phyloP scores from a whole-genome alignment of 495 filamentous ascomycete genomes.

The Peziza echinospora region DNA sequence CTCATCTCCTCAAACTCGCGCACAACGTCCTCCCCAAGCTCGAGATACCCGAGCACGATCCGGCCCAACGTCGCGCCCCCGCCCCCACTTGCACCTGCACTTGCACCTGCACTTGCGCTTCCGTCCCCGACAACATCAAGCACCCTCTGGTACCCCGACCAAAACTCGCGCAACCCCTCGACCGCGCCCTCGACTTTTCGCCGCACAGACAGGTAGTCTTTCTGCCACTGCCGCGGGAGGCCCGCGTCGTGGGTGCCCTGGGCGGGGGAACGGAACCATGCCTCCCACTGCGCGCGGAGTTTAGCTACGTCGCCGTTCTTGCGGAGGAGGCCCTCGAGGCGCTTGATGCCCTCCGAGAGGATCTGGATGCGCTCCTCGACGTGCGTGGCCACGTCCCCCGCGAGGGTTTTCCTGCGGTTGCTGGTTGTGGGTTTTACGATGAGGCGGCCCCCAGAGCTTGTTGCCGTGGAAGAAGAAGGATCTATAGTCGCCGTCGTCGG shows the following conservation, averaged over 20 bases:
- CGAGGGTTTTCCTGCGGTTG: background rate
- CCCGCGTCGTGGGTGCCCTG: background rate
- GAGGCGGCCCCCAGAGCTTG: background rate
- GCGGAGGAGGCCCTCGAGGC: background rate
- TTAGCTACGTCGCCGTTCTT: background rate
- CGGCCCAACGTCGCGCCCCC: background rate
- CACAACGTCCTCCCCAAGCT: background rate
- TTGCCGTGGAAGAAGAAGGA: background rate
- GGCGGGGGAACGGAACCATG: background rate
- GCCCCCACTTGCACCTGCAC: background rate
- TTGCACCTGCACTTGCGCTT: background rate
- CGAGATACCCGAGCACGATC: background rate
- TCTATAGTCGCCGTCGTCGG: background rate
- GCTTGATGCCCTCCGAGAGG: background rate
- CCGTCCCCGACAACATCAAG: background rate
- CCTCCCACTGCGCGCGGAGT: background rate
- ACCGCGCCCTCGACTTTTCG: background rate
- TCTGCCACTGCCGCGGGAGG: background rate
- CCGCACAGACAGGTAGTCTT: background rate
- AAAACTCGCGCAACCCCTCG: background rate
- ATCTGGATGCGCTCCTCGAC: background rate
- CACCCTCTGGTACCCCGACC: background rate
- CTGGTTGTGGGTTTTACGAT: background rate
- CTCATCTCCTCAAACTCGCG: background rate
- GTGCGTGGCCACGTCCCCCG: background rate